These are phyloP conservation scores for Nemania sp. DNA, from an alignment of 2,329 filamentous ascomycete genomes.

Conservation along the genomic window DNA sequence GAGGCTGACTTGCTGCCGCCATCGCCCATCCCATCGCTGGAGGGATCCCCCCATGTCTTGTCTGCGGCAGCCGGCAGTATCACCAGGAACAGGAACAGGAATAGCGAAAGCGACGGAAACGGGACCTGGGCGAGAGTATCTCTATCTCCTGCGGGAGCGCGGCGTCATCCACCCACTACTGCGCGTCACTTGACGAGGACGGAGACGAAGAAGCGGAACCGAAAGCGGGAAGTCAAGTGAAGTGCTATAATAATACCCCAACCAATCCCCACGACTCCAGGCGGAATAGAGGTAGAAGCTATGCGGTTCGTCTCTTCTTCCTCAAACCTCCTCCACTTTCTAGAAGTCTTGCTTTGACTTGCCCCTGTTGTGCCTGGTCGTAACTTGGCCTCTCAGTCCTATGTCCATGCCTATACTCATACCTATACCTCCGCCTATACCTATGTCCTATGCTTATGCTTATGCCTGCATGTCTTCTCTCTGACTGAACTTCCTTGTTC, in stretches of 20 bases:
- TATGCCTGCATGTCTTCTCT: conserved; percentile 14
- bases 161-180: conserved; percentile 31
- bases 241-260: conserved; percentile 37
- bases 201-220: no score
- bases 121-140: conserved; percentile 22
- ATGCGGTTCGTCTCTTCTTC: conserved; percentile 38
- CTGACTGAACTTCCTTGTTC: conserved; percentile 28
- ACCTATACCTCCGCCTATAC: conserved; percentile 4
- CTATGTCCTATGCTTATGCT: conserved; percentile 11
- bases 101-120: conserved; percentile 24
- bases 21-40: conserved; percentile 47
- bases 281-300: conserved; percentile 34
- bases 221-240: conserved; percentile 2
- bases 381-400: conserved; percentile 6
- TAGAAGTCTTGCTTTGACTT: conserved; percentile 5
- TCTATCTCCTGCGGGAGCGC: conserved; percentile 30
- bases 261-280: conserved; percentile 24
- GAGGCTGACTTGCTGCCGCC: conserved; percentile 39
- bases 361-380: conserved; percentile 11
- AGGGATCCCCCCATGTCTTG: conserved; percentile 43
- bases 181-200: conserved; percentile 32
- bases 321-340: conserved; percentile 21
- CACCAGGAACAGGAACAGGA: conserved; percentile 39
- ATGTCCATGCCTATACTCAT: conserved; percentile 6
- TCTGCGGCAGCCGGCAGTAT: conserved; percentile 43